phyloP scores from a whole-genome alignment of 2,329 filamentous ascomycete species.

The Scolecobasidium constrictum region DNA sequence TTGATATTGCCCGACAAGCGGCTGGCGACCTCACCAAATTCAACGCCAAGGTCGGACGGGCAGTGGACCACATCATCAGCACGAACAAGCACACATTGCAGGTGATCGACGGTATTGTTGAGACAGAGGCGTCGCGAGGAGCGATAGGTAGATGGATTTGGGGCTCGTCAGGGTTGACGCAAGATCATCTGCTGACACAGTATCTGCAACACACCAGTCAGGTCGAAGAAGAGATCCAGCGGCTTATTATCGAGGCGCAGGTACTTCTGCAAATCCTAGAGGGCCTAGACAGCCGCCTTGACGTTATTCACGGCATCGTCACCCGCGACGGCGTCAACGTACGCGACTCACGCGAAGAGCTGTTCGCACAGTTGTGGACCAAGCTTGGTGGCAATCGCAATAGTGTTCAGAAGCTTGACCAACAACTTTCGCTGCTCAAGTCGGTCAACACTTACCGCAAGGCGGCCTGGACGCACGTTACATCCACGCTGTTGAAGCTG shows the following conservation, averaged over 20 bases:
- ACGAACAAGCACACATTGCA: conserved; percentile 68
- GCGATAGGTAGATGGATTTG: conserved; percentile 30
- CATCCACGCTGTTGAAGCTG: conserved; percentile 58
- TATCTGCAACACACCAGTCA: conserved; percentile 63
- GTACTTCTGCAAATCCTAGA: conserved; percentile 54
- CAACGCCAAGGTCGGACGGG: conserved; percentile 63
- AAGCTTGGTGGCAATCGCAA: conserved; percentile 57
- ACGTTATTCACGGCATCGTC: conserved; percentile 58
- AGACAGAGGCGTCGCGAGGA: conserved; percentile 28
- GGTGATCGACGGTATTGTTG: conserved; percentile 52
- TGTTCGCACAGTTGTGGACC: conserved; percentile 62
- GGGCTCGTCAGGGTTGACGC: conserved; percentile 44
- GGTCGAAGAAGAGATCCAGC: conserved; percentile 57
- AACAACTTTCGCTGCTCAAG: conserved; percentile 52
- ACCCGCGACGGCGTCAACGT: conserved; percentile 51
- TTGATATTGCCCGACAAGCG: conserved; percentile 55
- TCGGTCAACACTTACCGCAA: conserved; percentile 57
- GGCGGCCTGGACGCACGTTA: conserved; percentile 57
- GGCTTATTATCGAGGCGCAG: conserved; percentile 60
- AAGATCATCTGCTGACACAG: conserved; percentile 56
- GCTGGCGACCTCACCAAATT: conserved; percentile 60
- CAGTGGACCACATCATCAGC: conserved; percentile 62
- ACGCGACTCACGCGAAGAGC: conserved; percentile 49
- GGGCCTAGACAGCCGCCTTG: conserved; percentile 58
- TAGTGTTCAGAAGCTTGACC: conserved; percentile 45